Conservation (phyloP, 352 stramenopile species). For the Phytophthora pseudosyringae region DNA sequence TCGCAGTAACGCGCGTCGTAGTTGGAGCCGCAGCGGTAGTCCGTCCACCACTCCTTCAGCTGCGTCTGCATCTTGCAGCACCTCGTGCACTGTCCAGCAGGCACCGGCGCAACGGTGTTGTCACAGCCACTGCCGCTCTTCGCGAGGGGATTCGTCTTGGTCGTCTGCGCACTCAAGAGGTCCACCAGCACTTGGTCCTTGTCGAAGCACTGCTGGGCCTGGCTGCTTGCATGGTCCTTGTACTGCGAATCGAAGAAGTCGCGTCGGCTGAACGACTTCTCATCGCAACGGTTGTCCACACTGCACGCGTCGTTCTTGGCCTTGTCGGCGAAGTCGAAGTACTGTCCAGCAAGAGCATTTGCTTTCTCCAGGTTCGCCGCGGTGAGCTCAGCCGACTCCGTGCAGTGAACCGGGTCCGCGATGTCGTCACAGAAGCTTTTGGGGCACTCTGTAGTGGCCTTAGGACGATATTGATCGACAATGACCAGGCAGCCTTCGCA, state of each 20-base stretch:
- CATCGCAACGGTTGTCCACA: constrained; percentile 52
- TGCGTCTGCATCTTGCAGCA: constrained; percentile 54
- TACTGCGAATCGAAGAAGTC: constrained; percentile 56
- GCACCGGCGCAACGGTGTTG: constrained; percentile 42
- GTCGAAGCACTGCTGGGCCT: constrained; percentile 46
- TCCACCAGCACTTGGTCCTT: constrained; percentile 25
- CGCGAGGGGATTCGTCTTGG: constrained; percentile 48
- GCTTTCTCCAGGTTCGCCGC: constrained; percentile 38
- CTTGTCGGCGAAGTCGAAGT: constrained; percentile 50
- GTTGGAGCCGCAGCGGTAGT: constrained; percentile 65
- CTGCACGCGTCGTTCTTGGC: constrained; percentile 65
- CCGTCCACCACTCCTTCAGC: constrained; percentile 67
- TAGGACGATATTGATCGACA: constrained; percentile 58
- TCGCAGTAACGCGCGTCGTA: constrained; percentile 51
- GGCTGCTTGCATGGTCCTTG: constrained; percentile 11
- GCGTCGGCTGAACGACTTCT: constrained; percentile 35
- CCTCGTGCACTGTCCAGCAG: constrained; percentile 43
- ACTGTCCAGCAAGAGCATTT: constrained; percentile 27
- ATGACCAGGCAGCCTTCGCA: constrained; percentile 65
- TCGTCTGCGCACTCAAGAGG: constrained; percentile 28
- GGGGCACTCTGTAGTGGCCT: constrained; percentile 46
- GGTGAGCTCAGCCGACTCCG: constrained; percentile 34
- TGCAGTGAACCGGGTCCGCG: constrained; percentile 6
- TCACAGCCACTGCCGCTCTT: constrained; percentile 13
- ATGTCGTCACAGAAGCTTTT: constrained; percentile 44